Percentiles rank a stretch among this genome's conserved stretches.
phyloP scores from a whole-genome alignment of 108 stramenopile genomes.

The Nitzschia palea region DNA sequence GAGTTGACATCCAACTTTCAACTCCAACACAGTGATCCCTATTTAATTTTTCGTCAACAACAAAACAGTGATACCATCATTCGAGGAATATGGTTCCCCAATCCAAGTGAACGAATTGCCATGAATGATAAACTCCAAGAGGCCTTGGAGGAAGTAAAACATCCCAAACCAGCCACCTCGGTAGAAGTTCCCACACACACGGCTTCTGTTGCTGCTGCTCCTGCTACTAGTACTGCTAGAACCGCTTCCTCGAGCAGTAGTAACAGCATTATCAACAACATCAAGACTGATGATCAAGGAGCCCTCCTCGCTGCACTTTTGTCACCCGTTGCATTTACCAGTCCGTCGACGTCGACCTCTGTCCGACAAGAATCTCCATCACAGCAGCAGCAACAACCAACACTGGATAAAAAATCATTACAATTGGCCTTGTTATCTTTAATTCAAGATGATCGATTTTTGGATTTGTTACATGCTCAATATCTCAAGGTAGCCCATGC shows the following conservation, averaged over 20 bases:
- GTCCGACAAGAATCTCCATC: background rate
- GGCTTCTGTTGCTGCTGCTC: background rate
- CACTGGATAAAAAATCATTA: constrained; percentile 79
- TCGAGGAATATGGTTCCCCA: constrained; percentile 80
- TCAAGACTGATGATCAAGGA: background rate
- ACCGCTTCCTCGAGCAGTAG: background rate
- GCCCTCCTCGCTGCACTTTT: background rate
- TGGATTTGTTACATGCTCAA: constrained; percentile 86
- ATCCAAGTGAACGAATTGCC: constrained; percentile 55
- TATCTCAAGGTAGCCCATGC: constrained; percentile 82
- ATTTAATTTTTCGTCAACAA: constrained; percentile 60
- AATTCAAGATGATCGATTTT: constrained; percentile 88
- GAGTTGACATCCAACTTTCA: constrained; percentile 47
- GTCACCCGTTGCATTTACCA: background rate
- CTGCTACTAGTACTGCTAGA: constrained; percentile 1
- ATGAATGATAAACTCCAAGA: constrained; percentile 47
- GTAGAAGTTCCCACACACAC: background rate
- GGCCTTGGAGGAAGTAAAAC: constrained; percentile 29
- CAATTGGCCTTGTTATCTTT: constrained; percentile 78
- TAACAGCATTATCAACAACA: background rate
- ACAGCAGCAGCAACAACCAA: constrained; percentile 16
- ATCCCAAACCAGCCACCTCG: constrained; percentile 5
- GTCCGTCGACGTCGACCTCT: background rate
- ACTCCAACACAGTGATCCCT: constrained; percentile 74
- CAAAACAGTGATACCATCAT: constrained; percentile 33